Evolutionary conservation across 2,329 filamentous ascomycete genomes (phyloP), one percentile per base, ranked within the genome.

Genomic region (Immersiporthe knoxdaviesiana): DNA sequence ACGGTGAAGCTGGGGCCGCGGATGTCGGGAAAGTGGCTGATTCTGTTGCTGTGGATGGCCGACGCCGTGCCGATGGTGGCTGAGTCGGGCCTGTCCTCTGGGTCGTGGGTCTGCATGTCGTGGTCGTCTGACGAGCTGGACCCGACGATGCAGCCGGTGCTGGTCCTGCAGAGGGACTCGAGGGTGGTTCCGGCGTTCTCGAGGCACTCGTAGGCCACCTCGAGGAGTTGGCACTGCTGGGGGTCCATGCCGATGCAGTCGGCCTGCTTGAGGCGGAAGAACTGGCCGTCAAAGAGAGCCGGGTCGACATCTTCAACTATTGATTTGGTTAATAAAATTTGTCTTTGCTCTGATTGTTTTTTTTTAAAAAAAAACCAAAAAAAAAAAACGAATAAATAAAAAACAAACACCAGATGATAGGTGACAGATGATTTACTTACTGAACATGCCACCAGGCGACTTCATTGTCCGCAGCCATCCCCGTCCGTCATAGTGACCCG

Each of bases 401-500:
- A n/a, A n/a, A n/a, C n/a, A n/a, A n/a, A n/a, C n/a, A n/a, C n/a
- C n/a, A n/a, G n/a, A n/a, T n/a, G n/a, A n/a, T n/a, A n/a, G n/a
- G n/a, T n/a, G n/a, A n/a, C n/a, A n/a, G n/a, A 44, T 44, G 41
- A 44, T 18, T 44, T 44, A 44, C 41, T 44, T 18, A 44, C 41
- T 44, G 74, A 75, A 73, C 68, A 69, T 69, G 37, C 67, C 67
- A 2, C 67, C 67, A 0, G 16, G 10, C 0, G 68, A 61, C 1
- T 76, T 74, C 72, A 80, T 80, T 2, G 79, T 81, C 1, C 75
- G 70, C 0, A 77, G 77, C 50, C 80, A 80, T 6, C 69, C 74
- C 0, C 79, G 76, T 0, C 75, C 76, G 71, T 83, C 81, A 39
- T 76, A 79, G 69, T 80, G 81, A 0, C 77, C 78, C 0, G 75